phyloP scores from a whole-genome alignment of 768 basidiomycete species.

The Russula brevipes region DNA sequence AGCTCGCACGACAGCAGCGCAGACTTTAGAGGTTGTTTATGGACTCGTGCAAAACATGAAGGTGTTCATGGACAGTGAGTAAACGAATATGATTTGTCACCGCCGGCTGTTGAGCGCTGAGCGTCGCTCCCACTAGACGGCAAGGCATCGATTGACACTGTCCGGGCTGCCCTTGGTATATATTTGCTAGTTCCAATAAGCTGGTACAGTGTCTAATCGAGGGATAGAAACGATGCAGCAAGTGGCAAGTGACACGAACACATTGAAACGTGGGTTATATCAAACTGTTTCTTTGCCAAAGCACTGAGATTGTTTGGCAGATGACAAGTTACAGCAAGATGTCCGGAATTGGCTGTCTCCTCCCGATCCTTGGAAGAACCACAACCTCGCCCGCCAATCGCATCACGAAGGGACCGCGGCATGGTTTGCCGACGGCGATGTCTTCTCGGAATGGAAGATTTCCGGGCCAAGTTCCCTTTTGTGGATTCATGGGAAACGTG shows the following conservation, averaged over 20 bases:
- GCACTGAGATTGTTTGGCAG: too few relatives aligned
- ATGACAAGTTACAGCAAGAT: not conserved
- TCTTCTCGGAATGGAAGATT: slow-evolving; percentile 11
- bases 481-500: slow-evolving; percentile 17
- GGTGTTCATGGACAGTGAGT: slow-evolving; percentile 8
- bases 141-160: not conserved
- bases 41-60: slow-evolving; percentile 10
- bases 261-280: too few relatives aligned
- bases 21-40: slow-evolving; percentile 8
- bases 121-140: not conserved
- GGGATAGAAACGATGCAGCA: slow-evolving; percentile 3
- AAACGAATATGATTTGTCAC: not conserved
- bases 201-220: not conserved
- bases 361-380: not conserved
- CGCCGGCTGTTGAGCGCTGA: not conserved
- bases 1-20: not conserved
- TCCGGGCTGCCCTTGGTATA: not conserved
- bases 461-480: not conserved
- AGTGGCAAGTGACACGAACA: not conserved
- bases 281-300: too few relatives aligned
- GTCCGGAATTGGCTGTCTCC: slow-evolving; percentile 4
- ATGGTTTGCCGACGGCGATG: not conserved
- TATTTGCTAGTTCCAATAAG: not conserved
- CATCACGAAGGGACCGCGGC: not conserved
- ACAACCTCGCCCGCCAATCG: not conserved